A percentile compares a stretch with the other conserved stretches of the same genome.
phyloP scores from a whole-genome alignment of 805 yeast species.

The Teunomyces atbi region DNA sequence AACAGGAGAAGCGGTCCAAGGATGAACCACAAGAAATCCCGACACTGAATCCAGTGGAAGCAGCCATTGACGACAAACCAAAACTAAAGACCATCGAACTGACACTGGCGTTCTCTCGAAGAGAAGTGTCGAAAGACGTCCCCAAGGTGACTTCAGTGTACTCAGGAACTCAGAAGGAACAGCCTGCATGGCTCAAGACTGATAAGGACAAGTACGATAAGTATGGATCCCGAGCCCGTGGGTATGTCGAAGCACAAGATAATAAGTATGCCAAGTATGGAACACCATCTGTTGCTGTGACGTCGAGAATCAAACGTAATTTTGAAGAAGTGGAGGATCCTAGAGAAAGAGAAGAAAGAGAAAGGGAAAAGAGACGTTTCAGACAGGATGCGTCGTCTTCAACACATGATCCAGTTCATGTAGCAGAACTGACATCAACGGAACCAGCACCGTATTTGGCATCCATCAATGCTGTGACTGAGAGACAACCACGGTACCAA shows the following conservation, averaged over 20 bases:
- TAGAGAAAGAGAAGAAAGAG: conserved; percentile 1
- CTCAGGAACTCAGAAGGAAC: conserved; percentile 20
- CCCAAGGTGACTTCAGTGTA: conserved; percentile 13
- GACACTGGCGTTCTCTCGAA: conserved; percentile 20
- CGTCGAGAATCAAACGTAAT: conserved; percentile 8
- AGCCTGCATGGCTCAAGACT: conserved; percentile 42
- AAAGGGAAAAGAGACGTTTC: not conserved
- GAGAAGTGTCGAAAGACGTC: conserved; percentile 11
- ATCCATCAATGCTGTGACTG: not conserved
- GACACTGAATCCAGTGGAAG: not conserved
- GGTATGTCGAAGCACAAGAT: conserved; percentile 1
- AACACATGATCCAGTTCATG: not conserved
- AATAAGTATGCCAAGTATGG: conserved; percentile 19
- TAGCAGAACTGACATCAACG: not conserved
- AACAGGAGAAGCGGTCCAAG: not conserved
- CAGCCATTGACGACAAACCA: not conserved
- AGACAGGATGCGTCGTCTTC: not conserved
- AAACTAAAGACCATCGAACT: not conserved
- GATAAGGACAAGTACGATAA: conserved; percentile 37
- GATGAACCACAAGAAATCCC: not conserved
- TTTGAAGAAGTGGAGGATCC: conserved; percentile 5
- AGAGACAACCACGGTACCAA: conserved; percentile 21
- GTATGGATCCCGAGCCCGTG: conserved; percentile 28
- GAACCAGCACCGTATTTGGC: conserved; percentile 7
- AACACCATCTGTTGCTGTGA: not conserved